Evolutionary conservation across 2,329 filamentous ascomycete genomes (phyloP).

Genomic region (Tolypocladium inflatum): DNA sequence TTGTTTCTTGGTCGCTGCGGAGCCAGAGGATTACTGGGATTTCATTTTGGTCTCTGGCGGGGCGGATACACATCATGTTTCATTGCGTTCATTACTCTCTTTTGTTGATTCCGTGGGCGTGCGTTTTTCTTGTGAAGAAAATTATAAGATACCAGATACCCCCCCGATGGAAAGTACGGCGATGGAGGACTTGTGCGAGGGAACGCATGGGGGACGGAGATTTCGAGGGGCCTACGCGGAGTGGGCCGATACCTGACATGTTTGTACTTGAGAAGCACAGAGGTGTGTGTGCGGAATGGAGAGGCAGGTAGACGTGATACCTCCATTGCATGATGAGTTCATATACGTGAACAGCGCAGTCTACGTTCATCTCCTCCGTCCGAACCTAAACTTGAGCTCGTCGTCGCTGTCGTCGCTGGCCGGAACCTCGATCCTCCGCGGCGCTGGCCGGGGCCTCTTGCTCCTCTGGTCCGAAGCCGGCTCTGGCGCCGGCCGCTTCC

Average conservation of each 20-base stretch:
- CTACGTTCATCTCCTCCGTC: slow-evolving; percentile 30
- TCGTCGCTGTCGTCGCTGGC: slow-evolving; percentile 44
- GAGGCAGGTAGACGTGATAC: background rate
- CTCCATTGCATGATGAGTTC: background rate
- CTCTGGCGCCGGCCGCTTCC: slow-evolving; percentile 24
- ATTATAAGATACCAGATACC: slow-evolving; percentile 2
- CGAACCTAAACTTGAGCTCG: slow-evolving; percentile 46
- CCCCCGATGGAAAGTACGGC: background rate
- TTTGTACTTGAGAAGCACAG: background rate
- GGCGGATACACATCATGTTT: background rate
- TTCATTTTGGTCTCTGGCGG: background rate
- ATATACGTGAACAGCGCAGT: background rate
- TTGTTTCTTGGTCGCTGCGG: background rate
- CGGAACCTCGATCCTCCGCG: slow-evolving; percentile 22
- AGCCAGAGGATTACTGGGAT: background rate
- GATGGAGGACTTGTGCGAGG: background rate
- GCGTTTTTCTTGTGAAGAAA: slow-evolving; percentile 1
- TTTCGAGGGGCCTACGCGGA: background rate
- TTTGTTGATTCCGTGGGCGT: background rate
- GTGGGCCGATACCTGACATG: background rate
- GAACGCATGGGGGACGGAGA: background rate
- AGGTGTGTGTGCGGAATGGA: too few species aligned
- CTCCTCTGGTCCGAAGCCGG: slow-evolving; percentile 17
- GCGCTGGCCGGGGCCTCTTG: slow-evolving; percentile 22
- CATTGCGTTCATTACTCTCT: background rate